Conservation (phyloP, 2,329 filamentous ascomycete species). For the Xylariaceae sp. region DNA sequence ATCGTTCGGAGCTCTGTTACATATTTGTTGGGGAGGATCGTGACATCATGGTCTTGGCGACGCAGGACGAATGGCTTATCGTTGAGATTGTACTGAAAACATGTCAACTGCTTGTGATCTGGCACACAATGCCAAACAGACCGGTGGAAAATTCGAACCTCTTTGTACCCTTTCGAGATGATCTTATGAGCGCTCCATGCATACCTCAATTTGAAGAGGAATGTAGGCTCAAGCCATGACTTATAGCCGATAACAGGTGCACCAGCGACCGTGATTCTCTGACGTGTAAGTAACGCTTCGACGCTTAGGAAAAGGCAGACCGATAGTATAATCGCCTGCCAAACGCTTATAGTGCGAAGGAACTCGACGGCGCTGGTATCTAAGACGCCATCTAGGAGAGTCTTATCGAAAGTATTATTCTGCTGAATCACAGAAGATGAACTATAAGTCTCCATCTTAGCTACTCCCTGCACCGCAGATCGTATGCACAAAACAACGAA, state of each 20-base stretch:
- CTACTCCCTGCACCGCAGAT: background rate
- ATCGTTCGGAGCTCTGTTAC: conserved; percentile 1
- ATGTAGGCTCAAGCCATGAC: conserved; percentile 15
- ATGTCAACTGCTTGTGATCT: conserved; percentile 1
- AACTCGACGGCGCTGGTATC: conserved; percentile 2
- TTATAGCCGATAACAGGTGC: conserved; percentile 13
- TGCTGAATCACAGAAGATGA: background rate
- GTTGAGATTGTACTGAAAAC: background rate
- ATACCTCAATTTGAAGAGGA: conserved; percentile 13
- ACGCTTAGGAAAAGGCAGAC: conserved; percentile 9
- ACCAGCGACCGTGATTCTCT: conserved; percentile 4
- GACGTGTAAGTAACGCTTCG: background rate
- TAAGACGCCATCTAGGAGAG: conserved; percentile 2
- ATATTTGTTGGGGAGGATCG: conserved; percentile 10
- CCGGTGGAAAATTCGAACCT: background rate
- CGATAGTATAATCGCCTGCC: conserved; percentile 3
- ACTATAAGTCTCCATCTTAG: conserved; percentile 8
- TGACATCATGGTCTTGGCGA: conserved; percentile 8
- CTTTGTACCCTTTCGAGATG: conserved; percentile 8
- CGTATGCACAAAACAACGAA: background rate
- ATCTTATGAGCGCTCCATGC: conserved; percentile 5
- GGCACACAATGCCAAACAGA: background rate
- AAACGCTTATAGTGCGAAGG: background rate
- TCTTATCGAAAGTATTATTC: conserved; percentile 6
- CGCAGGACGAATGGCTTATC: conserved; percentile 3